Evolutionary conservation across 2,329 filamentous ascomycete species (phyloP).

Genomic region (Lizonia empirigonia): DNA sequence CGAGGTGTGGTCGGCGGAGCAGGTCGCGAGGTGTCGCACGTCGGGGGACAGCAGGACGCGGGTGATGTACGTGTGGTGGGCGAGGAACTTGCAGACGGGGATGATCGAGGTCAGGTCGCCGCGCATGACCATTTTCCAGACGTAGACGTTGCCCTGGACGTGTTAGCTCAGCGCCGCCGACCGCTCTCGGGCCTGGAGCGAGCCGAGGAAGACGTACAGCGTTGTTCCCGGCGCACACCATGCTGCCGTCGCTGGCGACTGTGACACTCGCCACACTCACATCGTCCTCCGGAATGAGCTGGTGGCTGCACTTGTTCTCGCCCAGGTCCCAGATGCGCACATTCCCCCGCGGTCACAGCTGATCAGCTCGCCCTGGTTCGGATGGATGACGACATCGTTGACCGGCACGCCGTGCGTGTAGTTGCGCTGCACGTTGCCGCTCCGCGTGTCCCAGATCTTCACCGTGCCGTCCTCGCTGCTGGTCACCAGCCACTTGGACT

Average conservation of each 20-base stretch:
- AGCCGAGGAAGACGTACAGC: conserved; percentile 60
- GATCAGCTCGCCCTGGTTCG: conserved; percentile 97
- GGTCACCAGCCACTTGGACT: conserved; percentile 99
- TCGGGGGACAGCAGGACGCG: conserved; percentile 90
- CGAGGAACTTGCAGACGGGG: conserved; percentile 85
- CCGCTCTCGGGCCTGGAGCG: not conserved
- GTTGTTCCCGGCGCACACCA: conserved; percentile 93
- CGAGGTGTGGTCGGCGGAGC: conserved; percentile 90
- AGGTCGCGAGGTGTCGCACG: conserved; percentile 91
- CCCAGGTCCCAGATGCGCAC: conserved; percentile 96
- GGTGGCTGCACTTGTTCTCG: conserved; percentile 95
- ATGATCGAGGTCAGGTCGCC: conserved; percentile 82
- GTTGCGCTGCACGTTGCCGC: conserved; percentile 84
- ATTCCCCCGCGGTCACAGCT: conserved; percentile 89
- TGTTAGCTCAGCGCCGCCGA: conserved; percentile 2
- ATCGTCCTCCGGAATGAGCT: conserved; percentile 95
- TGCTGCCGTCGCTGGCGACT: conserved; percentile 89
- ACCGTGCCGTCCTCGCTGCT: conserved; percentile 95
- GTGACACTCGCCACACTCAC: conserved; percentile 93
- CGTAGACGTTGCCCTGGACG: conserved; percentile 86
- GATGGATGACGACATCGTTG: conserved; percentile 99
- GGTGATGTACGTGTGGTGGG: conserved; percentile 91
- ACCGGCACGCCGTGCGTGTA: conserved; percentile 88
- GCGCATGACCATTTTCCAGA: conserved; percentile 90
- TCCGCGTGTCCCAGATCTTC: conserved; percentile 95